Conservation (phyloP, 257 asterid genomes). For the Oldenlandia corymbosa region DNA sequence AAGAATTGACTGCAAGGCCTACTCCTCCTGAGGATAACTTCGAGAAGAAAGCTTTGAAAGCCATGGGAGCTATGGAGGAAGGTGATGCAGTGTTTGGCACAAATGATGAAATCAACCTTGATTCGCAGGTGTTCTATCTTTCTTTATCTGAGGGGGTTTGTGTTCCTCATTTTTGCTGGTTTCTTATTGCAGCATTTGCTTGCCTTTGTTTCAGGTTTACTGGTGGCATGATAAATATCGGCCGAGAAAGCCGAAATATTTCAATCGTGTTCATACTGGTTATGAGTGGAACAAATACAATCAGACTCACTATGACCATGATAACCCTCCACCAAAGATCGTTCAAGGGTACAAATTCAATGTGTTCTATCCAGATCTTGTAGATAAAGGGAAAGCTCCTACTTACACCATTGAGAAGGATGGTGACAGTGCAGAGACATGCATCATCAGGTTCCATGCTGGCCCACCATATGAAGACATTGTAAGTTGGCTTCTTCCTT, state of each 20-base stretch:
- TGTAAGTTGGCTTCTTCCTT: background rate
- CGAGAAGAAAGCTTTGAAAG: conserved; percentile 65
- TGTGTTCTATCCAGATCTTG: conserved; percentile 81
- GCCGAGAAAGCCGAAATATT: conserved; percentile 79
- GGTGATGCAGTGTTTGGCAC: conserved; percentile 92
- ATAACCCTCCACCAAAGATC: conserved; percentile 81
- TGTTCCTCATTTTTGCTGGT: background rate
- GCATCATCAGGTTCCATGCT: background rate
- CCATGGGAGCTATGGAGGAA: conserved; percentile 91
- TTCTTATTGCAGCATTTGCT: background rate
- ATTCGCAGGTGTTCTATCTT: conserved; percentile 19
- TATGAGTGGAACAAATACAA: conserved; percentile 48
- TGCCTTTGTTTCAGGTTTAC: conserved; percentile 51
- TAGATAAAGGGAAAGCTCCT: conserved; percentile 72
- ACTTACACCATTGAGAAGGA: background rate
- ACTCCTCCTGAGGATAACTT: conserved; percentile 59
- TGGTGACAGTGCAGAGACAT: background rate
- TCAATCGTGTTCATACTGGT: conserved; percentile 84
- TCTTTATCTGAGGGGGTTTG: background rate
- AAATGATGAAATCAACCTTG: conserved; percentile 73
- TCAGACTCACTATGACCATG: conserved; percentile 64
- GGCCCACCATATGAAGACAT: conserved; percentile 1
- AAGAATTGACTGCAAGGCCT: conserved; percentile 63
- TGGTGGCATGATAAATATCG: conserved; percentile 95
- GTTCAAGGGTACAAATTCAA: conserved; percentile 92